These are phyloP conservation scores for Agastache rugosa DNA, from an alignment of 257 asterid species.

Conservation along the genomic window DNA sequence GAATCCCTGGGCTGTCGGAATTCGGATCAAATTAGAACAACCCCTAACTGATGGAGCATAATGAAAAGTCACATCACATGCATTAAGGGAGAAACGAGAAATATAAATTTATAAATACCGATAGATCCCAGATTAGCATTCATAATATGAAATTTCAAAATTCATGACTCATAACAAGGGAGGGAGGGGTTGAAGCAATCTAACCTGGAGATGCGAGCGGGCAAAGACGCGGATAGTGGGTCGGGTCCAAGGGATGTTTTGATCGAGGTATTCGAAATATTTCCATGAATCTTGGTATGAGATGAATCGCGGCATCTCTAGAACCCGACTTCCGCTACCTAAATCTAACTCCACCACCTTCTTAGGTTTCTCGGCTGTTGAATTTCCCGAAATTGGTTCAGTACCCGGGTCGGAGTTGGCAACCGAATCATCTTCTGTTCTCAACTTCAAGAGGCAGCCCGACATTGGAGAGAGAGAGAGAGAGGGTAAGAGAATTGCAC, in stretches of 20 bases:
- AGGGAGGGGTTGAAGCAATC: neutral
- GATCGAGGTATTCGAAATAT: constrained; percentile 77
- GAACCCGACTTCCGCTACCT: constrained; percentile 70
- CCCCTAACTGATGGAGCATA: no score
- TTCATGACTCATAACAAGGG: neutral
- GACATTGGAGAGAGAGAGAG: constrained; percentile 33
- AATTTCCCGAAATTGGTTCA: constrained; percentile 29
- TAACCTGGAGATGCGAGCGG: constrained; percentile 72
- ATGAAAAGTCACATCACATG: neutral
- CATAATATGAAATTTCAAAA: neutral
- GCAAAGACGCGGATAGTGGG: constrained; percentile 90
- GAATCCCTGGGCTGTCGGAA: constrained; percentile 77
- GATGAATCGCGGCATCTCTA: constrained; percentile 64
- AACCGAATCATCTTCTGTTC: constrained; percentile 12
- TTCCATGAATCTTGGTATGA: constrained; percentile 69
- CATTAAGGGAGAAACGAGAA: neutral
- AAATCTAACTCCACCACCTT: constrained; percentile 51
- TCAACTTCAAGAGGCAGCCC: constrained; percentile 35
- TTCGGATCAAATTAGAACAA: neutral
- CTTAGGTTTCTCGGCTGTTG: constrained; percentile 35
- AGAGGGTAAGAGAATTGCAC: neutral
- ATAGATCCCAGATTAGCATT: neutral
- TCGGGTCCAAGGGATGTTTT: constrained; percentile 89
- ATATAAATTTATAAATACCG: neutral
- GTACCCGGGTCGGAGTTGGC: constrained; percentile 21